These are phyloP conservation scores for Ceratocystis albifundus DNA, from an alignment of 2,329 filamentous ascomycete species.

Conservation along the genomic window DNA sequence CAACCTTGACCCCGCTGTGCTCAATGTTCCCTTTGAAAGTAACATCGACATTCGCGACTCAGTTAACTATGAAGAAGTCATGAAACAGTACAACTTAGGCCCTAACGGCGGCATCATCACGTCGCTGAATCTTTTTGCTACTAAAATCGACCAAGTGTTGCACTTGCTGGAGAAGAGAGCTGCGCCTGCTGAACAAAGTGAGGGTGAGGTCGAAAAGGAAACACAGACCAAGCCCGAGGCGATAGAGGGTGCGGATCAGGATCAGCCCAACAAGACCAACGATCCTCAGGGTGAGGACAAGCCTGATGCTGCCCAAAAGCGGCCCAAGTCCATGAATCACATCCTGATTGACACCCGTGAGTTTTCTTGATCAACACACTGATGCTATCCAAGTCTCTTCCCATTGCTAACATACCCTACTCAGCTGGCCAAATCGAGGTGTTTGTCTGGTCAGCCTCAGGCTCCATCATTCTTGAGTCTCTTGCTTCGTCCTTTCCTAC, in stretches of 20 bases:
- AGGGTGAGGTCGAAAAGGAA: conserved; percentile 57
- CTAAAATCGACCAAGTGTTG: conserved; percentile 94
- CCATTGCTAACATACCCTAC: neutral
- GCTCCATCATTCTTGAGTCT: conserved; percentile 84
- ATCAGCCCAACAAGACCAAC: conserved; percentile 82
- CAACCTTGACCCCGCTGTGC: conserved; percentile 91
- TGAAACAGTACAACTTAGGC: conserved; percentile 97
- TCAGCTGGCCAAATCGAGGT: conserved; percentile 86
- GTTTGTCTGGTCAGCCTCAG: conserved; percentile 95
- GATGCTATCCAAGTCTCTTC: neutral
- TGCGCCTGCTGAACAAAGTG: conserved; percentile 29
- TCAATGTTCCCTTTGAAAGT: conserved; percentile 84
- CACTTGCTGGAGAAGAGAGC: conserved; percentile 80
- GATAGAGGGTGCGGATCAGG: conserved; percentile 87
- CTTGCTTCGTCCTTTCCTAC: conserved; percentile 91
- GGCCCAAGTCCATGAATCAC: conserved; percentile 57
- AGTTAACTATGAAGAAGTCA: conserved; percentile 98
- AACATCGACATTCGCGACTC: conserved; percentile 99
- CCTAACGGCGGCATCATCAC: conserved; percentile 96
- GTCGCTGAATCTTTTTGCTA: conserved; percentile 89
- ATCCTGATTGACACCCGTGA: conserved; percentile 79
- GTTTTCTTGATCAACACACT: conserved; percentile 19
- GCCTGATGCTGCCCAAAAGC: conserved; percentile 48
- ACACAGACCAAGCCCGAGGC: conserved; percentile 80
- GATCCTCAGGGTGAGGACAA: conserved; percentile 79